Conservation (phyloP, 208 protist species). For the Crithidia expoeki region DNA sequence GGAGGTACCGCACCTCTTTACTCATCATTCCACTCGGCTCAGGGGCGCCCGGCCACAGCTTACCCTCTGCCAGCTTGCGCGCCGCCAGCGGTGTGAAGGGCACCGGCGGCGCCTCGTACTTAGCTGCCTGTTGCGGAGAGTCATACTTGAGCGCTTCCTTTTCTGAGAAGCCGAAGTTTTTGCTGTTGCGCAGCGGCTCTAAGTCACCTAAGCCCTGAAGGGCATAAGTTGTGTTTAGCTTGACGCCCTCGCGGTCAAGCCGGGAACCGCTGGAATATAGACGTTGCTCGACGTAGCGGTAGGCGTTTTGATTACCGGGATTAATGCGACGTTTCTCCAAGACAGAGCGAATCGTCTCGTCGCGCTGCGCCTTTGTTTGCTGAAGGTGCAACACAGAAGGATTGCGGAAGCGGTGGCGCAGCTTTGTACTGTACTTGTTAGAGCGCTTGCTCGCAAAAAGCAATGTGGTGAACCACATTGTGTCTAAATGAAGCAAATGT, state of each 20-base stretch:
- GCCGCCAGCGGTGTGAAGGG: slow-evolving; percentile 84
- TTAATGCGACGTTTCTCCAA: slow-evolving; percentile 48
- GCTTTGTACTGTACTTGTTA: slow-evolving; percentile 68
- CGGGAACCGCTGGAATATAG: slow-evolving; percentile 80
- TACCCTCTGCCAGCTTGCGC: slow-evolving; percentile 83
- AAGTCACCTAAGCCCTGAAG: slow-evolving; percentile 89
- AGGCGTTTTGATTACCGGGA: slow-evolving; percentile 54
- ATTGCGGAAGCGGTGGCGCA: slow-evolving; percentile 81
- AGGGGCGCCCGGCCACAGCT: slow-evolving; percentile 86
- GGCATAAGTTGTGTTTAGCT: slow-evolving; percentile 84
- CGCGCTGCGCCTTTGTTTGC: slow-evolving; percentile 77
- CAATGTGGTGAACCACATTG: slow-evolving; percentile 24
- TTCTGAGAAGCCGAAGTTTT: slow-evolving; percentile 84
- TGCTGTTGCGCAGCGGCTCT: slow-evolving; percentile 86
- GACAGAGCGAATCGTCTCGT: slow-evolving; percentile 74
- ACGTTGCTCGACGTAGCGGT: slow-evolving; percentile 80
- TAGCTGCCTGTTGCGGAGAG: slow-evolving; percentile 55
- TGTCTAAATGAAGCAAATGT: too few species aligned
- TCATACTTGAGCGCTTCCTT: slow-evolving; percentile 83
- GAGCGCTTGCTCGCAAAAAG: slow-evolving; percentile 47
- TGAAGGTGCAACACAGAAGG: slow-evolving; percentile 66
- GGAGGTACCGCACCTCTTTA: slow-evolving; percentile 78
- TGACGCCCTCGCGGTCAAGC: slow-evolving; percentile 81
- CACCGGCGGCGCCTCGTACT: slow-evolving; percentile 75
- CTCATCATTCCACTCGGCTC: slow-evolving; percentile 81